These are phyloP conservation scores for Paramecium pentaurelia DNA, from an alignment of 73 alveolate species.

Conservation along the genomic window DNA sequence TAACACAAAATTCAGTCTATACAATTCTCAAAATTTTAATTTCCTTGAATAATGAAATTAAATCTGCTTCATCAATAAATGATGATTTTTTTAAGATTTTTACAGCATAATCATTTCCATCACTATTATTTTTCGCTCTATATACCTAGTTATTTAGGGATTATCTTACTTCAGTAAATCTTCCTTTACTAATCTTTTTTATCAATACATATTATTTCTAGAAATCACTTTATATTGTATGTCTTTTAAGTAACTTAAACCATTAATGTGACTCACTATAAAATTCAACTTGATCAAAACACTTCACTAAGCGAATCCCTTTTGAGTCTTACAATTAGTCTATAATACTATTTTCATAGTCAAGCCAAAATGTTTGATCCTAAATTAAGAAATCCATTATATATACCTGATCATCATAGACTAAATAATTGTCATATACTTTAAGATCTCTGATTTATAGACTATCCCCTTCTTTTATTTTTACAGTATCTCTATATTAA, in stretches of 20 bases:
- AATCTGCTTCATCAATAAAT: not conserved
- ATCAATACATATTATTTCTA: not conserved
- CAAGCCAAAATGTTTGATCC: not conserved
- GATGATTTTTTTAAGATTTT: not conserved
- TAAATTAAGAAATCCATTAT: not conserved
- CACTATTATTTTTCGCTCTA: not conserved
- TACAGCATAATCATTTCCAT: not conserved
- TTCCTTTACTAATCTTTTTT: constrained; percentile 17
- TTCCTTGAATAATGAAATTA: not conserved
- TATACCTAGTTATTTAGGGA: not conserved
- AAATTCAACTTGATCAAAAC: not conserved
- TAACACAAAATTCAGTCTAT: not conserved
- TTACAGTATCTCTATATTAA: not conserved
- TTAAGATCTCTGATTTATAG: not conserved
- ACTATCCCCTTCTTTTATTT: not conserved
- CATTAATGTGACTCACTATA: not conserved
- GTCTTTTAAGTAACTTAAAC: constrained; percentile 10
- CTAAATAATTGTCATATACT: not conserved
- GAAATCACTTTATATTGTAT: constrained; percentile 19
- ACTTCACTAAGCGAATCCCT: not conserved
- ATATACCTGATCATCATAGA: not conserved
- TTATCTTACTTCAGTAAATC: not conserved
- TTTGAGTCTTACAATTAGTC: not conserved
- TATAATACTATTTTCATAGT: not conserved
- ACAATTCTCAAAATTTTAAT: not conserved